Evolutionary conservation across 371 early-diverging fungal genomes (phyloP).

Genomic region (Capniomyces stellatus): DNA sequence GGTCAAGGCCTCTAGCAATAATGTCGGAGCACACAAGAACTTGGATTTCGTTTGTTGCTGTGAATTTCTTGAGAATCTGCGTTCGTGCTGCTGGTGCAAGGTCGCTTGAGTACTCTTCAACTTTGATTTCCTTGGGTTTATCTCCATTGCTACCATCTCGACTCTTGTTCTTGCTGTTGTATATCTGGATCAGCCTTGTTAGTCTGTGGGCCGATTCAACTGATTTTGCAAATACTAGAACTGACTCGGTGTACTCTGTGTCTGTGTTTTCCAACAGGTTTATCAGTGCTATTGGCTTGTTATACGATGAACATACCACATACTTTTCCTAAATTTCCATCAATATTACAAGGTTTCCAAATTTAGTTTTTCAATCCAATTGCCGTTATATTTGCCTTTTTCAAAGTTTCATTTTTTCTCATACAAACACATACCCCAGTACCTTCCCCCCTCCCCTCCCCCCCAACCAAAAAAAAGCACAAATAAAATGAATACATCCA

Average conservation of each 20-base stretch:
- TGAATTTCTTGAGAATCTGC: conserved; percentile 45
- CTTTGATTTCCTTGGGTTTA: conserved; percentile 19
- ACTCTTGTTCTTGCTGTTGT: background rate
- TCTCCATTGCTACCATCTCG: conserved; percentile 4
- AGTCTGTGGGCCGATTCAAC: conserved; percentile 70
- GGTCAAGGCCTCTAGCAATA: conserved; percentile 89
- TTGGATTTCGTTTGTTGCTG: conserved; percentile 28
- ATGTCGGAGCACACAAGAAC: conserved; percentile 79
- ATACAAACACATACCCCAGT: too few species aligned
- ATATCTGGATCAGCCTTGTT: conserved; percentile 29
- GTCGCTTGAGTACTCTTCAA: conserved; percentile 74
- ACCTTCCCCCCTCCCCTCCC: too few species aligned
- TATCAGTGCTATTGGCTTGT: conserved; percentile 58
- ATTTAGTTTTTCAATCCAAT: background rate
- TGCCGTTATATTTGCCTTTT: background rate
- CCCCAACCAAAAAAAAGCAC: too few species aligned
- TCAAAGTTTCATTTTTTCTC: too few species aligned
- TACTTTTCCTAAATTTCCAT: conserved; percentile 30
- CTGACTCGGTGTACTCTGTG: conserved; percentile 36
- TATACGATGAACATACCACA: conserved; percentile 35
- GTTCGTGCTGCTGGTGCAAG: conserved; percentile 42
- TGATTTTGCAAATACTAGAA: conserved; percentile 73
- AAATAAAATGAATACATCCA: too few species aligned
- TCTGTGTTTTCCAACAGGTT: conserved; percentile 58
- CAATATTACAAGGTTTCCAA: conserved; percentile 3